These are phyloP conservation scores for Kwoniella sp. DNA, from an alignment of 768 basidiomycete species.

Conservation along the genomic window DNA sequence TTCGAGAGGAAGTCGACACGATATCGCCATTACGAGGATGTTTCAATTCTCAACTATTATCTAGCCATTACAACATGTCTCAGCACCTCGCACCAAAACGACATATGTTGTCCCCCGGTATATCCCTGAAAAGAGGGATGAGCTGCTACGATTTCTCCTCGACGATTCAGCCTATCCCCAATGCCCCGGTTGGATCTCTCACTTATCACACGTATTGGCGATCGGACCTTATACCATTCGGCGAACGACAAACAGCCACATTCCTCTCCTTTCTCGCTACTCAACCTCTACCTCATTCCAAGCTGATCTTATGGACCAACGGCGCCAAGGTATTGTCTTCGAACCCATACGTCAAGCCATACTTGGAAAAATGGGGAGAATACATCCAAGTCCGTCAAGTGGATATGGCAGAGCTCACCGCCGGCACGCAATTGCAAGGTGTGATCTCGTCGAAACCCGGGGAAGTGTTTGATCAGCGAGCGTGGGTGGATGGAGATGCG, in stretches of 20 bases:
- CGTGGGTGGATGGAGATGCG: conserved; percentile 94
- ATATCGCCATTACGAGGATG: conserved; percentile 61
- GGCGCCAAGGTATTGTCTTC: conserved; percentile 61
- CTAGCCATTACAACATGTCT: conserved; percentile 47
- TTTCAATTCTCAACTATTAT: conserved; percentile 45
- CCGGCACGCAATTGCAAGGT: conserved; percentile 74
- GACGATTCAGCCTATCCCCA: conserved; percentile 63
- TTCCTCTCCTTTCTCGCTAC: conserved; percentile 93
- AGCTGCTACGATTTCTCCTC: conserved; percentile 93
- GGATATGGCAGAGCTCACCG: conserved; percentile 68
- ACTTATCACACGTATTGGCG: conserved; percentile 95
- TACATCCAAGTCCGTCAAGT: conserved; percentile 72
- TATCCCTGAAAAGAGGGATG: conserved; percentile 73
- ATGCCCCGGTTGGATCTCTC: conserved; percentile 52
- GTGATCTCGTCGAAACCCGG: conserved; percentile 57
- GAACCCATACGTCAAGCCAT: conserved; percentile 62
- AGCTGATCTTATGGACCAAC: conserved; percentile 89
- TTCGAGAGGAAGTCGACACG: conserved; percentile 69
- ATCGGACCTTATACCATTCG: conserved; percentile 79
- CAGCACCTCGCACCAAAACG: conserved; percentile 60
- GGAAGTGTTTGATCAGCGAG: conserved; percentile 68
- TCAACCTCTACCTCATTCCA: conserved; percentile 67
- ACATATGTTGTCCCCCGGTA: conserved; percentile 77
- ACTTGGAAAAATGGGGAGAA: conserved; percentile 67
- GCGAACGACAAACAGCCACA: conserved; percentile 81